phyloP scores from a whole-genome alignment of 1,284 basidiomycete genomes.

The Peniophora sp. region DNA sequence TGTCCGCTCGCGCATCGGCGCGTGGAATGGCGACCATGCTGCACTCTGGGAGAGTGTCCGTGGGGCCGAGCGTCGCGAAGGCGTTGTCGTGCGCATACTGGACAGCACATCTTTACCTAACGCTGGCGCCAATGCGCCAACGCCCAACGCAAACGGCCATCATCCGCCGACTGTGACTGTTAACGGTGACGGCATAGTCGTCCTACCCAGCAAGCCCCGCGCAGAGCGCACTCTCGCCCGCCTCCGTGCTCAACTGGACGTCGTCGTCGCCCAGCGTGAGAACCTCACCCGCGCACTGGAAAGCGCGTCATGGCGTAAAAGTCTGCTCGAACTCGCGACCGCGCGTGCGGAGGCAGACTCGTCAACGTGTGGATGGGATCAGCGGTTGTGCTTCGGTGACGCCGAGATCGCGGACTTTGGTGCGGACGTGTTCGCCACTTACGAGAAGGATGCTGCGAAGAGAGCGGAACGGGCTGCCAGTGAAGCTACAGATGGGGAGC shows the following conservation, averaged over 20 bases:
- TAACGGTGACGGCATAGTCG: conserved; percentile 7
- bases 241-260: conserved; percentile 42
- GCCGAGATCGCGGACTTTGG: conserved; percentile 66
- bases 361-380: conserved; percentile 74
- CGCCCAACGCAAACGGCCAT: conserved; percentile 4
- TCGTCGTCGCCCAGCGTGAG: conserved; percentile 50
- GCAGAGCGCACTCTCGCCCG: conserved; percentile 44
- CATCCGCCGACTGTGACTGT: background rate
- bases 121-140: background rate
- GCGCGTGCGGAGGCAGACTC: conserved; percentile 49
- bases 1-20: conserved; percentile 54
- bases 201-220: conserved; percentile 24
- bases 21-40: conserved; percentile 55
- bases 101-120: background rate
- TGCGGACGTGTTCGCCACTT: conserved; percentile 55
- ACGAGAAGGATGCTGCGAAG: conserved; percentile 35
- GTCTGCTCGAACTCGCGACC: conserved; percentile 54
- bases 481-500: conserved; percentile 13
- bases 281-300: conserved; percentile 60
- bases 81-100: conserved; percentile 41
- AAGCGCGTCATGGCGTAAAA: conserved; percentile 57
- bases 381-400: conserved; percentile 71
- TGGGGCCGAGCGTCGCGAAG: conserved; percentile 57
- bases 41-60: conserved; percentile 67
- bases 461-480: conserved; percentile 4